phyloP scores from a whole-genome alignment of 768 basidiomycete species.

The Atractiella rhizophila region DNA sequence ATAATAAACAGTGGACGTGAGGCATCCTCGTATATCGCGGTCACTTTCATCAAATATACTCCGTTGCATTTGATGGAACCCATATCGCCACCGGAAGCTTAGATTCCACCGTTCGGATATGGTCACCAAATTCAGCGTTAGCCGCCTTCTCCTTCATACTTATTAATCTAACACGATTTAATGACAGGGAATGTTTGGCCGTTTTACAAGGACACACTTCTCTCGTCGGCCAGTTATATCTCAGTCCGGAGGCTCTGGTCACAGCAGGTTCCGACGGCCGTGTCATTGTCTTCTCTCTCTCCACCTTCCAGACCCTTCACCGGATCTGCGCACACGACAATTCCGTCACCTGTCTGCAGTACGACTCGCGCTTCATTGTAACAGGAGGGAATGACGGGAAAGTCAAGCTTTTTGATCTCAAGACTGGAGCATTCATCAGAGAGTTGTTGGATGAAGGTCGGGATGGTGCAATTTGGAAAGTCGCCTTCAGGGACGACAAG shows the following conservation, averaged over 20 bases:
- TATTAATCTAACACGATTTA: background rate
- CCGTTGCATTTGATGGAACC: conserved; percentile 66
- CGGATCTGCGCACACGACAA: conserved; percentile 68
- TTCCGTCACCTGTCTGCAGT: conserved; percentile 56
- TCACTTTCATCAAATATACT: conserved; percentile 70
- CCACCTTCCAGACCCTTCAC: conserved; percentile 22
- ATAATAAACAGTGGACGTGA: too few species aligned
- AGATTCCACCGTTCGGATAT: conserved; percentile 77
- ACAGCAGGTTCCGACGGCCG: conserved; percentile 77
- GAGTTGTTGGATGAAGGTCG: conserved; percentile 52
- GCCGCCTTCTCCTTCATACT: conserved; percentile 14
- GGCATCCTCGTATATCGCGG: conserved; percentile 51
- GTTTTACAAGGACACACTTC: conserved; percentile 74
- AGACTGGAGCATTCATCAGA: conserved; percentile 29
- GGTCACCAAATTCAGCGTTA: conserved; percentile 66
- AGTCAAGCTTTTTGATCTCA: conserved; percentile 21
- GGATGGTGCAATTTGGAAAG: conserved; percentile 69
- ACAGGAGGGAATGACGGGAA: conserved; percentile 27
- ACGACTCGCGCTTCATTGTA: conserved; percentile 40
- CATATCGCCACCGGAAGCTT: conserved; percentile 62
- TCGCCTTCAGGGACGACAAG: conserved; percentile 42
- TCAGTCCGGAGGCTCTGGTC: conserved; percentile 38
- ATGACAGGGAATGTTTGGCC: conserved; percentile 44
- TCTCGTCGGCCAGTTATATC: conserved; percentile 70
- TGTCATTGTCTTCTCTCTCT: conserved; percentile 42